phyloP scores from a whole-genome alignment of 441 rosid species.

The California macrophylla region DNA sequence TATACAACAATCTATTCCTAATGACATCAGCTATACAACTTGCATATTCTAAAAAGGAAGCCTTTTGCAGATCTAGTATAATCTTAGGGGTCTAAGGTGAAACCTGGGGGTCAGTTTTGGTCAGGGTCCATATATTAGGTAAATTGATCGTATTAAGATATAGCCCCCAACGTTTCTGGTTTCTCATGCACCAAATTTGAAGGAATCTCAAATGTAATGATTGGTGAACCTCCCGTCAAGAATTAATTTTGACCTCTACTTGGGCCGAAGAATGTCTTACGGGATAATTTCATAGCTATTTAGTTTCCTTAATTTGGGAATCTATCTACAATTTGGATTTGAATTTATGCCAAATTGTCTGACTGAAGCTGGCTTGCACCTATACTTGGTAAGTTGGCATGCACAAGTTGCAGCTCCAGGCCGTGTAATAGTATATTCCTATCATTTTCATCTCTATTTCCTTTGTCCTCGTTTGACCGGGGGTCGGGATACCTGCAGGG shows the following conservation, averaged over 20 bases:
- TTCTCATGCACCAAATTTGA: not conserved
- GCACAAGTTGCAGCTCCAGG: not conserved
- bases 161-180: not conserved
- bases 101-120: not conserved
- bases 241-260: not conserved
- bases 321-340: not conserved
- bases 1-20: slow-evolving; percentile 6
- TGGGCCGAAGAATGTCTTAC: not conserved
- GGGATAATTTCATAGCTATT: not conserved
- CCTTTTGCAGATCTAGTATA: slow-evolving; percentile 7
- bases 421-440: not conserved
- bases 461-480: slow-evolving; percentile 15
- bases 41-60: slow-evolving; percentile 11
- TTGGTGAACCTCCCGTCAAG: not conserved
- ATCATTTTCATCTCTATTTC: slow-evolving; percentile 6
- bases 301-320: not conserved
- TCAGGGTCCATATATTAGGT: slow-evolving; percentile 5
- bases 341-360: not conserved
- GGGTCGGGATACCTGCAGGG: slow-evolving; percentile 46
- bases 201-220: not conserved
- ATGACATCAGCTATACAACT: slow-evolving; percentile 3
- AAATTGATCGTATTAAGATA: not conserved
- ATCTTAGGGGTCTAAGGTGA: slow-evolving; percentile 9
- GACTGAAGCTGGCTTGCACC: slow-evolving; percentile 3
- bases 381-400: slow-evolving; percentile 2